Evolutionary conservation across 1,284 basidiomycete species (phyloP).

Genomic region (Microstroma glucosiphilum): DNA sequence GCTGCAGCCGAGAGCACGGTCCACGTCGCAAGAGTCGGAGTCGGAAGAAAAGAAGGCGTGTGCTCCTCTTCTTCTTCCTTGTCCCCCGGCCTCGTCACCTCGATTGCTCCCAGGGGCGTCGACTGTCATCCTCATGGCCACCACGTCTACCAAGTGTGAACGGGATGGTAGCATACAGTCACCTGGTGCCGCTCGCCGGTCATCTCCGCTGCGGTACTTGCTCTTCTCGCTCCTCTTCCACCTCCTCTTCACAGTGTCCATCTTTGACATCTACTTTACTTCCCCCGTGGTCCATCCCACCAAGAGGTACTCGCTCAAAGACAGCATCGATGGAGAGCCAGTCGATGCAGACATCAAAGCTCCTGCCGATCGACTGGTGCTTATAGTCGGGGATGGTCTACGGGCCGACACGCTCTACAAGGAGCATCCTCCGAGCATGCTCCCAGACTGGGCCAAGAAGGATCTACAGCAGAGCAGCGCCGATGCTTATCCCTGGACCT

Average conservation of each 20-base stretch:
- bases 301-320: slow-evolving; percentile 25
- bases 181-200: too few relatives aligned
- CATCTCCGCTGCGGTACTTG: slow-evolving; percentile 57
- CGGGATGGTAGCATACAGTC: too few relatives aligned
- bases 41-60: too few relatives aligned
- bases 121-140: too few relatives aligned
- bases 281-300: slow-evolving; percentile 51
- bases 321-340: slow-evolving; percentile 7
- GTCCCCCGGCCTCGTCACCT: too few relatives aligned
- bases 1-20: too few relatives aligned
- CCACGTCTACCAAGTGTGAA: too few relatives aligned
- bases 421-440: slow-evolving; percentile 21
- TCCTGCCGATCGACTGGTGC: slow-evolving; percentile 67
- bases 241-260: slow-evolving; percentile 33
- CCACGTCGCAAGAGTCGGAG: too few relatives aligned
- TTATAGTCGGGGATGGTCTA: slow-evolving; percentile 69
- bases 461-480: neutral
- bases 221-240: slow-evolving; percentile 38
- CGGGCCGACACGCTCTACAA: slow-evolving; percentile 74
- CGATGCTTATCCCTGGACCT: neutral
- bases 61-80: too few relatives aligned
- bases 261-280: slow-evolving; percentile 86
- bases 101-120: too few relatives aligned
- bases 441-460: slow-evolving; percentile 21
- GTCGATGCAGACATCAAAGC: neutral